Evolutionary conservation across 495 filamentous ascomycete species (phyloP).

Genomic region (Apodospora peruviana): DNA sequence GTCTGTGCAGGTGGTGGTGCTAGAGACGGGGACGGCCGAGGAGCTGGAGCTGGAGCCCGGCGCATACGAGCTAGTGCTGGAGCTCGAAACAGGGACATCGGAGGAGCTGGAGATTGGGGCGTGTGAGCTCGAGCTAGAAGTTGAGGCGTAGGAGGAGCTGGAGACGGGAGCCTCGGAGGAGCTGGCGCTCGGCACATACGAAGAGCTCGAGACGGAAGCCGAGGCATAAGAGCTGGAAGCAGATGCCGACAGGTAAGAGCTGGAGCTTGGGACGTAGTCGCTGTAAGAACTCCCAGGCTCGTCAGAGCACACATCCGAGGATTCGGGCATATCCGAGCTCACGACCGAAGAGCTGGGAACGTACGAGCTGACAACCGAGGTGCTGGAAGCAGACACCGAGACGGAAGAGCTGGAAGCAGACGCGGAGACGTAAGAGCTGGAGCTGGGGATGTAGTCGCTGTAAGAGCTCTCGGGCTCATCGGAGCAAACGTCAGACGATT

Average conservation of each 20-base stretch:
- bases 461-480: neutral
- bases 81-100: neutral
- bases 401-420: neutral
- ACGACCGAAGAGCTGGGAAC: neutral
- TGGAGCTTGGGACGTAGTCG: neutral
- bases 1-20: conserved; percentile 52
- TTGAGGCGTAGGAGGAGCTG: conserved; percentile 4
- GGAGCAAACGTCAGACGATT: neutral
- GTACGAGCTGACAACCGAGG: neutral
- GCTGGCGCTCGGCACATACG: neutral
- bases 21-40: conserved; percentile 22
- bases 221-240: neutral
- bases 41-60: neutral
- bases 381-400: neutral
- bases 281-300: neutral
- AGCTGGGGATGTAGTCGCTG: neutral
- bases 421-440: neutral
- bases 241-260: neutral
- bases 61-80: neutral
- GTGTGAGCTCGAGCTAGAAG: conserved; percentile 6
- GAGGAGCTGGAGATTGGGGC: conserved; percentile 32
- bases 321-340: neutral
- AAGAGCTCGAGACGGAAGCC: neutral
- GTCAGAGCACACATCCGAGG: neutral
- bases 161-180: neutral